These are phyloP conservation scores for Pleurotus platypus DNA, from an alignment of 768 basidiomycete species.

Conservation along the genomic window DNA sequence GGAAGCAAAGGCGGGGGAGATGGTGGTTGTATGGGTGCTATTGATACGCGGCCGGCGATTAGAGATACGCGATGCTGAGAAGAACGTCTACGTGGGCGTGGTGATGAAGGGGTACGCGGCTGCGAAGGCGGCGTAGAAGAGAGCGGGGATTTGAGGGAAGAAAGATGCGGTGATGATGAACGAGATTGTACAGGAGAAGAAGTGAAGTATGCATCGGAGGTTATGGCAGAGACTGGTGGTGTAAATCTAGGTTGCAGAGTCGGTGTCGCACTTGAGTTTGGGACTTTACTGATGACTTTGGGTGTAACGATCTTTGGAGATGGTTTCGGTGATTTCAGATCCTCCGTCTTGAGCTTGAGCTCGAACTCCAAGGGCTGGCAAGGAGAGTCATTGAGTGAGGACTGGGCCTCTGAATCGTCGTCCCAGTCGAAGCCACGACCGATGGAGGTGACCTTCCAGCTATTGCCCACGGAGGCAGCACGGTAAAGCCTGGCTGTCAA, in stretches of 20 bases:
- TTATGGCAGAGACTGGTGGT: constrained; percentile 23
- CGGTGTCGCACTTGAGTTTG: constrained; percentile 12
- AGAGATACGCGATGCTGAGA: constrained; percentile 84
- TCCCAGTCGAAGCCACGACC: constrained; percentile 82
- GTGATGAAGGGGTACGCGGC: constrained; percentile 46
- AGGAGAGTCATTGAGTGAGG: constrained; percentile 4
- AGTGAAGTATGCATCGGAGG: constrained; percentile 24
- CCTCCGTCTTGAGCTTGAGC: constrained; percentile 11
- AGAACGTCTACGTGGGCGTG: constrained; percentile 70
- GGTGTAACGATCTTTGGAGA: constrained; percentile 8
- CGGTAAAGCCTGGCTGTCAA: constrained; percentile 50
- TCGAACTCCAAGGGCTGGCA: constrained; percentile 20
- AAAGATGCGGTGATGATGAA: constrained; percentile 15
- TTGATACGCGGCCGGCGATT: constrained; percentile 77
- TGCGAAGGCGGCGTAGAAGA: constrained; percentile 19
- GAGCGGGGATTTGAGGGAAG: constrained; percentile 23
- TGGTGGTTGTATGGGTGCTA: constrained; percentile 72
- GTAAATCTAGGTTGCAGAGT: constrained; percentile 23
- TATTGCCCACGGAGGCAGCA: constrained; percentile 66
- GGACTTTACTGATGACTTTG: constrained; percentile 7
- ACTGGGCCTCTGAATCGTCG: constrained; percentile 27
- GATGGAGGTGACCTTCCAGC: constrained; percentile 84
- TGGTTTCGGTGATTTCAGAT: constrained; percentile 3
- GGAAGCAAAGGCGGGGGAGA: constrained; percentile 59
- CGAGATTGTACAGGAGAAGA: constrained; percentile 29